Base-by-base conservation (phyloP, 495 filamentous ascomycete species). In the Neurospora sublineolata region DNA sequence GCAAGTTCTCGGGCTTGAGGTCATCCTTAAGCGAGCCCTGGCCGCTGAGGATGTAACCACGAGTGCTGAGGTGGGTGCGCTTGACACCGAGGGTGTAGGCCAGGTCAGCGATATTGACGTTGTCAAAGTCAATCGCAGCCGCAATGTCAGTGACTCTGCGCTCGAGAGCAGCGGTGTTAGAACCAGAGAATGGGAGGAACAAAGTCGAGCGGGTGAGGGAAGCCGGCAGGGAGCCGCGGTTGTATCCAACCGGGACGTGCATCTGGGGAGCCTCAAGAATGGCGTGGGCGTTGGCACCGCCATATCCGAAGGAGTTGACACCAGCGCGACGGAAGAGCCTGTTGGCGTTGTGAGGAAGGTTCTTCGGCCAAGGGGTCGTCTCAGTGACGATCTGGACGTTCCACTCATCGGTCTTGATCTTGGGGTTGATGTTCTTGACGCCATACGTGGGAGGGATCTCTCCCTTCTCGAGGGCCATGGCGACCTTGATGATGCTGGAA, bases 231-330 rank as follows among this genome's bases (percentile, higher is more conserved):
- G 37, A 71, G 44, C 68, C 27, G 36, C 64, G 20, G 36, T 71
- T 30, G 38, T 64, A 39, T 6, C 72, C 72, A 10, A 37, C 27
- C 33, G 42, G 58, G 16, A 16, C 5, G 5, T 23, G 38, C 7
- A 46, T 37, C 14, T 72, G 58, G 20, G 73, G 77, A 40, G 79
- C 80, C 41, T 90, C 88, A 1, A 91, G 14, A 39, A 90, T 82
- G 6, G 79, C 81, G 72, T 91, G 87, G 0, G 83, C 81, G 74
- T 90, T 90, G 16, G 85, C 77, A 4, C 89, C 88, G 9, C 88
- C 89, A 73, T 83, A 88, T 0, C 89, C 88, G 68, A 87, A 89
- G 14, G 81, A 86, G 70, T 87, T 89, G 16, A 90, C 78, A 3
- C 82, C 84, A 1, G 80, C 78, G 27, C 87, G 80, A 1, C 84